Conservation (phyloP, 441 rosid genomes). For the Eruca vesicaria region DNA sequence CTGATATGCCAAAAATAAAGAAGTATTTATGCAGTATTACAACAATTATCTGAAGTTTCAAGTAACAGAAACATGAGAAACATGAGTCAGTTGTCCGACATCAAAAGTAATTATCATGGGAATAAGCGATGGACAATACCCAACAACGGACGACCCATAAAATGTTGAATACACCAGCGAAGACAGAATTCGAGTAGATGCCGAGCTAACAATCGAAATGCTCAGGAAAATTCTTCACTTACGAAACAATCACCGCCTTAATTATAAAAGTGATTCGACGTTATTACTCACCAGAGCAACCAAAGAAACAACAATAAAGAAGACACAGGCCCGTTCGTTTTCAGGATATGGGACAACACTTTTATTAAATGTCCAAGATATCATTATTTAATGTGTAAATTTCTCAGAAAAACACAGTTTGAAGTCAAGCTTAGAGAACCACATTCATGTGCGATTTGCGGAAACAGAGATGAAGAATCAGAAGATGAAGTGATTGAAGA, state of each 20-base stretch:
- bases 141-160: no score
- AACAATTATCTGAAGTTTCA: no score
- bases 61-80: no score
- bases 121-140: no score
- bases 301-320: background rate
- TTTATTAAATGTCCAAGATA: background rate
- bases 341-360: background rate
- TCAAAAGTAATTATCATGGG: no score
- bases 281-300: background rate
- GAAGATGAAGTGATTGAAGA: background rate
- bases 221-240: background rate
- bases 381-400: background rate
- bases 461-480: background rate
- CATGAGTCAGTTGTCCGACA: no score
- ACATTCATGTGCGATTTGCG: background rate
- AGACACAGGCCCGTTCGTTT: background rate
- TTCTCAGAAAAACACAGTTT: background rate
- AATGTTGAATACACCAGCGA: background rate
- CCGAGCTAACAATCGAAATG: background rate
- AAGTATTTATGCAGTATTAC: no score
- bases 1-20: no score
- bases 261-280: background rate
- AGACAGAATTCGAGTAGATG: background rate
- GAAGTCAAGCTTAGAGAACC: background rate
- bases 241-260: background rate